A percentile compares a stretch with the other conserved stretches of the same genome.
phyloP scores from a whole-genome alignment of 2,329 filamentous ascomycete genomes.

The Monosporascus cannonballus region DNA sequence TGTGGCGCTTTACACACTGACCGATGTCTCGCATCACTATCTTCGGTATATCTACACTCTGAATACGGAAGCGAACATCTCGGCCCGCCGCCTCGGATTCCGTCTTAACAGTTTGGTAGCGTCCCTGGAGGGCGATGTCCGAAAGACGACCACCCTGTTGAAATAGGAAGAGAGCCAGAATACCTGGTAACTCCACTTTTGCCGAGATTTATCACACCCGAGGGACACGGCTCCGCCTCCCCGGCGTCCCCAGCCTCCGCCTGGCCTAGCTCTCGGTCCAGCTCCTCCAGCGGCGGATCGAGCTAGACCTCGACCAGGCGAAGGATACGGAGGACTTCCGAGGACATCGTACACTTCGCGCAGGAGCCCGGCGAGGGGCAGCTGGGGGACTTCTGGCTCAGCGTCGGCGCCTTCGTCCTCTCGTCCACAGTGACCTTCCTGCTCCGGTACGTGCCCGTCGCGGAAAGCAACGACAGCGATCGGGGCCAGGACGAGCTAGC shows the following conservation, averaged over 20 bases:
- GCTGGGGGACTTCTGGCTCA: conserved; percentile 44
- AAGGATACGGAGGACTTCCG: conserved; percentile 36
- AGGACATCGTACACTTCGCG: conserved; percentile 42
- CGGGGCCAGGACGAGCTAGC: conserved; percentile 19
- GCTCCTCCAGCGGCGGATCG: conserved; percentile 40
- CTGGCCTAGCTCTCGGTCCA: conserved; percentile 43
- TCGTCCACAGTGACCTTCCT: conserved; percentile 44
- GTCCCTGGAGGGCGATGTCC: conserved; percentile 29
- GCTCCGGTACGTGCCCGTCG: conserved; percentile 40
- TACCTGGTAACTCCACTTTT: no score
- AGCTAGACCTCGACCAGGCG: conserved; percentile 31
- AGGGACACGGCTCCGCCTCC: conserved; percentile 31
- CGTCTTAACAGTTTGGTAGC: conserved; percentile 36
- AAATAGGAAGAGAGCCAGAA: no score
- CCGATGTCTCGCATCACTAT: conserved; percentile 33
- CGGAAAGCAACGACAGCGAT: conserved; percentile 26
- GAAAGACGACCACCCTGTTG: conserved; percentile 34
- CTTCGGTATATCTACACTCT: conserved; percentile 29
- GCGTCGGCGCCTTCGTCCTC: conserved; percentile 40
- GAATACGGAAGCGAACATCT: conserved; percentile 16
- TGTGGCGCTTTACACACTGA: conserved; percentile 37
- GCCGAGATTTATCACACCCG: no score
- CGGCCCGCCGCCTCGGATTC: conserved; percentile 5
- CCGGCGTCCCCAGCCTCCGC: conserved; percentile 46
- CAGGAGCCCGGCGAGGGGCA: conserved; percentile 38